phyloP scores from a whole-genome alignment of 176 grass and related monocot genomes.

The Thalia dealbata region DNA sequence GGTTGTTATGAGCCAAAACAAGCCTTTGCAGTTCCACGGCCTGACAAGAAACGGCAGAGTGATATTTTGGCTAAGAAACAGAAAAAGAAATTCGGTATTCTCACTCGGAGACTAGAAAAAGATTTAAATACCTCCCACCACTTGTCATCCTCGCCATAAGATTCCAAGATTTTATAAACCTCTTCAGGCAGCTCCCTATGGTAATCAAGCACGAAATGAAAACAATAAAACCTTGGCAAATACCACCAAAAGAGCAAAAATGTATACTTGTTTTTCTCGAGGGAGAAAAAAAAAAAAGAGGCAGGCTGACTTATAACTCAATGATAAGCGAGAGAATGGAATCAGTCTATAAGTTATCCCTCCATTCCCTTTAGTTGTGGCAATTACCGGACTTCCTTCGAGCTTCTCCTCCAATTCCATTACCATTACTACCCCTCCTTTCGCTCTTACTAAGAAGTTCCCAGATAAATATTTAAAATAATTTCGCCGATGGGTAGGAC shows the following conservation, averaged over 20 bases:
- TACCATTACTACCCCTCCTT: too few species aligned
- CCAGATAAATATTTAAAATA: background rate
- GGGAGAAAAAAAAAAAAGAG: too few species aligned
- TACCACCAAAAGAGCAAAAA: background rate
- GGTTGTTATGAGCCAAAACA: slow-evolving; percentile 92
- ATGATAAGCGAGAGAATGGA: too few species aligned
- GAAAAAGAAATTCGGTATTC: background rate
- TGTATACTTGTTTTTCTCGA: too few species aligned
- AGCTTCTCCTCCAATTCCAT: too few species aligned
- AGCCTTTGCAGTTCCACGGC: slow-evolving; percentile 78
- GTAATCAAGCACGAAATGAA: background rate
- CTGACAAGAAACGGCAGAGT: slow-evolving; percentile 27
- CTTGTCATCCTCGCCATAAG: slow-evolving; percentile 55
- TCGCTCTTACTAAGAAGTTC: too few species aligned
- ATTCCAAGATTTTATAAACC: slow-evolving; percentile 67
- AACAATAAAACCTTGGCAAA: slow-evolving; percentile 1
- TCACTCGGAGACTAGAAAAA: background rate
- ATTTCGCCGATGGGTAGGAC: background rate
- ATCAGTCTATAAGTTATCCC: too few species aligned
- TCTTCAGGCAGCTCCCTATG: slow-evolving; percentile 61
- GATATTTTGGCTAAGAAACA: background rate
- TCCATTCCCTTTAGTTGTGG: too few species aligned
- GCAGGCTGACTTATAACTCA: too few species aligned
- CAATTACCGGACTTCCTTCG: background rate
- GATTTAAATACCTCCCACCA: slow-evolving; percentile 81